Evolutionary conservation across 768 basidiomycete genomes (phyloP).

Genomic region (Lactarius hengduanensis): DNA sequence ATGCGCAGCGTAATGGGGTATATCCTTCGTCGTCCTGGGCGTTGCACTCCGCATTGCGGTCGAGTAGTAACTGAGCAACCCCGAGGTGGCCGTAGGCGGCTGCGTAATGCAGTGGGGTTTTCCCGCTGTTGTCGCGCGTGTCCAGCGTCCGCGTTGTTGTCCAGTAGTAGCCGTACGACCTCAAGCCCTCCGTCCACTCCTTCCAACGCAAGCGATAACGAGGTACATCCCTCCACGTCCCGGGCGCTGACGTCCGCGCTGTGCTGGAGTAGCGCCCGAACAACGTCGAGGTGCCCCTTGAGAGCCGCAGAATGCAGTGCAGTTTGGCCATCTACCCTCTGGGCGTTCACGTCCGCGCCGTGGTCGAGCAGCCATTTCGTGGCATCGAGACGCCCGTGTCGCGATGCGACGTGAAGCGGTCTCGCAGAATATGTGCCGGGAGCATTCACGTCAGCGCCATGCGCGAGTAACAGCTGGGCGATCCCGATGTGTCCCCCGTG

Average conservation of each 20-base stretch:
- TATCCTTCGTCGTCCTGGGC: neutral
- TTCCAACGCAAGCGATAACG: neutral
- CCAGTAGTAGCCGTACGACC: neutral
- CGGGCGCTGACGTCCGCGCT: neutral
- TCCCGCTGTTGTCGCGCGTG: neutral
- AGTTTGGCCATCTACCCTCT: neutral
- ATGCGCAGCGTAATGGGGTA: neutral
- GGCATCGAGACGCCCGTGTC: neutral
- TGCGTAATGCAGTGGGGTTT: neutral
- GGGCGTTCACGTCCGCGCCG: neutral
- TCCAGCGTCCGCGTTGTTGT: neutral
- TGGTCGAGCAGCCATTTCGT: neutral
- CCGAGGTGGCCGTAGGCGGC: neutral
- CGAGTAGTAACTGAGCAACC: neutral
- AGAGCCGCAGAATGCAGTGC: neutral
- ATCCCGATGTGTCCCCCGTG: neutral
- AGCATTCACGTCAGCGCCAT: neutral
- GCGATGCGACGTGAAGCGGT: neutral
- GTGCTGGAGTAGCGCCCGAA: neutral
- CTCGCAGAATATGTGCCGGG: neutral
- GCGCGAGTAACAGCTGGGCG: neutral
- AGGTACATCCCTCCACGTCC: neutral
- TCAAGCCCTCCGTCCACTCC: neutral
- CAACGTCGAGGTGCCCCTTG: neutral
- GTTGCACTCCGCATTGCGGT: neutral